Conservation (phyloP, 1,139 yeast genomes). For the Pichia sp. region DNA sequence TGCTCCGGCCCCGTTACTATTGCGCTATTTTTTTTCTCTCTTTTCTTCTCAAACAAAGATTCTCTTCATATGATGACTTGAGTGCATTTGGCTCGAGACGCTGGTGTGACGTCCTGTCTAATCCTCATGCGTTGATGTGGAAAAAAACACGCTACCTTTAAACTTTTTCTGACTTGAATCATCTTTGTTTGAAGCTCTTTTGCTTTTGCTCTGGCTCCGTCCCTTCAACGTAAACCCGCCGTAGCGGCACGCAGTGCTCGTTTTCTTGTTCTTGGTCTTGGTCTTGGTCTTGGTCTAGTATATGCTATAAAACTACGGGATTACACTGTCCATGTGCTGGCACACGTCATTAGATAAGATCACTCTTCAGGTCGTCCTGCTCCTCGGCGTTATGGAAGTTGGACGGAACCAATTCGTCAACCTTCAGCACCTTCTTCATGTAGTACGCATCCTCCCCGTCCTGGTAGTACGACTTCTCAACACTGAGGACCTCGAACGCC, state of each 20-base stretch:
- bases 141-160: conserved; percentile 85
- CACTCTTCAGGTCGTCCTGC: conserved; percentile 27
- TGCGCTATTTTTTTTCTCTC: background rate
- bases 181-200: background rate
- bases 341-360: conserved; percentile 2
- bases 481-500: conserved; percentile 71
- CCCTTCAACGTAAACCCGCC: background rate
- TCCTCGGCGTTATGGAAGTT: conserved; percentile 43
- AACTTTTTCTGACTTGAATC: conserved; percentile 17
- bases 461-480: conserved; percentile 86
- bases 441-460: conserved; percentile 99
- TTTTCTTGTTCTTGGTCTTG: no score
- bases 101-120: conserved; percentile 30
- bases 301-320: background rate
- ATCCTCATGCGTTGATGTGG: conserved; percentile 68
- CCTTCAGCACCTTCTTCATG: conserved; percentile 65
- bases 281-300: background rate
- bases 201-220: background rate
- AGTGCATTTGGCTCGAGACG: conserved; percentile 98
- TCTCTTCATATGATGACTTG: conserved; percentile 58
- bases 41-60: conserved; percentile 2
- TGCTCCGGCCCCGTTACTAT: background rate
- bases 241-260: no score
- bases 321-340: background rate
- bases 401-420: conserved; percentile 60